Conservation (phyloP, 2,329 filamentous ascomycete species). For the Colletotrichum limetticola region DNA sequence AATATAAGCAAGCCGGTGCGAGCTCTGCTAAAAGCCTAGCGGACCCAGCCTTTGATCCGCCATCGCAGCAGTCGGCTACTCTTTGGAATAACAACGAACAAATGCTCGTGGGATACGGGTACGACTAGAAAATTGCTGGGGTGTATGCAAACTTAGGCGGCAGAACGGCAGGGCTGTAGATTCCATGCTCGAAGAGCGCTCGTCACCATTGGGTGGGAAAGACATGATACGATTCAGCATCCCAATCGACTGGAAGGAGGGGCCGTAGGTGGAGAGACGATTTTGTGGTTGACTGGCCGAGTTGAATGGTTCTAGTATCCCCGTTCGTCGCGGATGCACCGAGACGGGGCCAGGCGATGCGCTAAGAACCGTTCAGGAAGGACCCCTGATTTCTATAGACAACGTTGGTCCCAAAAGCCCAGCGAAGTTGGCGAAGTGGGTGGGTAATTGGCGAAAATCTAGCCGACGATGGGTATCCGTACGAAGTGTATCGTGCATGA, state of each 20-base stretch:
- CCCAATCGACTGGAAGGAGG: conserved; percentile 29
- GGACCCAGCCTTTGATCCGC: neutral
- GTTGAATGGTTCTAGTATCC: neutral
- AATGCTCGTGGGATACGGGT: conserved; percentile 1
- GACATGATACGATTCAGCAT: conserved; percentile 33
- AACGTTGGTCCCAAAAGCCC: conserved; percentile 15
- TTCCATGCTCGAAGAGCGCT: neutral
- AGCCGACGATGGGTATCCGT: neutral
- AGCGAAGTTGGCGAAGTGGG: conserved; percentile 16
- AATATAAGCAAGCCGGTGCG: conserved; percentile 1
- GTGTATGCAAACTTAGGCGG: neutral
- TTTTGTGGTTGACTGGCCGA: conserved; percentile 11
- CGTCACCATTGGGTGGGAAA: conserved; percentile 7
- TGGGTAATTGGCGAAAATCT: conserved; percentile 1
- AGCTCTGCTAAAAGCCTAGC: conserved; percentile 13
- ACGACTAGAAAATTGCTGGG: neutral
- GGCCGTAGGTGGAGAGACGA: conserved; percentile 14
- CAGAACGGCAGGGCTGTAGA: neutral
- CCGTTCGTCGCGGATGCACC: conserved; percentile 34
- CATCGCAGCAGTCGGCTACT: neutral
- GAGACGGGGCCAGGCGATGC: conserved; percentile 31
- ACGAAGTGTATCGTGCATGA: neutral
- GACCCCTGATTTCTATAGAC: conserved; percentile 32
- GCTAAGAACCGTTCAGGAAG: conserved; percentile 29
- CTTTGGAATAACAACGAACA: neutral